Percentiles rank a stretch among this genome's conserved stretches.
Evolutionary conservation across 1,284 basidiomycete genomes (phyloP).

Genomic region (Papiliotrema nemorosa): DNA sequence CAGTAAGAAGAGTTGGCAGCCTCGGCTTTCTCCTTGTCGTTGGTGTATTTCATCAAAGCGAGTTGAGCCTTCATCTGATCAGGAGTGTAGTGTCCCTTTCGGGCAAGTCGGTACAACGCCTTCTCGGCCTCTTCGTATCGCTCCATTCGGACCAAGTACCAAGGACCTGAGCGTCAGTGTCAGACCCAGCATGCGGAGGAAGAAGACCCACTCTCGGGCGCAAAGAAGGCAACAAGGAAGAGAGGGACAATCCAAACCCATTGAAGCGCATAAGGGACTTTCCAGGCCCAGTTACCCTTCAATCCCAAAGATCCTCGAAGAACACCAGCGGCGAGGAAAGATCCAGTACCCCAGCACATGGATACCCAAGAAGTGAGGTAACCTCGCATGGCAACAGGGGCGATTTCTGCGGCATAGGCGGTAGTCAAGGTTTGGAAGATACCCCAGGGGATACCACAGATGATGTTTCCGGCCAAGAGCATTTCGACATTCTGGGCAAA

Average conservation of each 20-base stretch:
- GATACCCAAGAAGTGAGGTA: conserved; percentile 42
- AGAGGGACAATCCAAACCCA: conserved; percentile 37
- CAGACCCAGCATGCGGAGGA: neutral
- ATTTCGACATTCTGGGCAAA: conserved; percentile 25
- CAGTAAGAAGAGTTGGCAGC: conserved; percentile 36
- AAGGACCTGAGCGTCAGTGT: conserved; percentile 18
- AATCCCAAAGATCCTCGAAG: conserved; percentile 21
- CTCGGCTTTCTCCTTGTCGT: conserved; percentile 37
- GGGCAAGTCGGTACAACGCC: conserved; percentile 27
- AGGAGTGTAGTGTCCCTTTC: conserved; percentile 2
- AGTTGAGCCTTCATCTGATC: conserved; percentile 11
- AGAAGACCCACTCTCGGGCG: conserved; percentile 18
- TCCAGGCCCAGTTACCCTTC: conserved; percentile 22
- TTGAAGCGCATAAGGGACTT: conserved; percentile 33
- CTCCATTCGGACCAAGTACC: conserved; percentile 36
- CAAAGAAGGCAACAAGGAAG: conserved; percentile 34
- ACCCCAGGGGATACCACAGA: conserved; percentile 46
- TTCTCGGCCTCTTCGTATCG: conserved; percentile 50
- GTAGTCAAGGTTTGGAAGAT: conserved; percentile 49
- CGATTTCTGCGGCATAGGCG: conserved; percentile 45
- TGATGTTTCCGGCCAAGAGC: conserved; percentile 31
- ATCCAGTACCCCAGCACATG: conserved; percentile 42
- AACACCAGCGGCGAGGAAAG: conserved; percentile 38
- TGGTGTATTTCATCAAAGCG: conserved; percentile 35
- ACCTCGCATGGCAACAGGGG: conserved; percentile 37